These are phyloP conservation scores for Grifola frondosa DNA, from an alignment of 1,284 basidiomycete species.

Conservation along the genomic window DNA sequence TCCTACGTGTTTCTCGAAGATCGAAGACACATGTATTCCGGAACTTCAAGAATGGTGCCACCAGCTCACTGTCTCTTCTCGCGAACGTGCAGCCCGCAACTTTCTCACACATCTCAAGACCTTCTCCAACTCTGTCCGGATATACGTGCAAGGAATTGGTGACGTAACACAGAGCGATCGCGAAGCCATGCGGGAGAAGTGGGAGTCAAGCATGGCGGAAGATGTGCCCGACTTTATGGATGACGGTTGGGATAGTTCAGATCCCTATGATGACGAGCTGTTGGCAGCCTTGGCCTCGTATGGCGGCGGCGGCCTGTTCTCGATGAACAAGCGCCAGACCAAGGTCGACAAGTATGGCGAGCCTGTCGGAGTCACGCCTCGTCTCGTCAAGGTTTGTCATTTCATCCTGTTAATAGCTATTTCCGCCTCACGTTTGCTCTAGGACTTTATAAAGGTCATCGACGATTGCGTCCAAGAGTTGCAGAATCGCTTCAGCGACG, in stretches of 20 bases:
- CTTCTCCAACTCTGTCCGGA: constrained; percentile 47
- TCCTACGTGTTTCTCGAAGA: constrained; percentile 53
- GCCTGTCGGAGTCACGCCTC: constrained; percentile 44
- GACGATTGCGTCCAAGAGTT: constrained; percentile 45
- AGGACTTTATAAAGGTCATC: constrained; percentile 50
- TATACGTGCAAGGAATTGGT: constrained; percentile 49
- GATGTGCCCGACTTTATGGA: constrained; percentile 25
- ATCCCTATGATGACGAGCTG: constrained; percentile 34
- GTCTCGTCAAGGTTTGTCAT: constrained; percentile 43
- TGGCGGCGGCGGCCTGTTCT: constrained; percentile 29
- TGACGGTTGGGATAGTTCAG: constrained; percentile 20
- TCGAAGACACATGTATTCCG: constrained; percentile 56
- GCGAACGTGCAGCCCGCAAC: constrained; percentile 50
- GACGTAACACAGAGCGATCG: constrained; percentile 51
- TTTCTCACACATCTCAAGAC: constrained; percentile 48
- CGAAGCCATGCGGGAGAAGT: constrained; percentile 46
- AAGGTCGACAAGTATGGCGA: constrained; percentile 46
- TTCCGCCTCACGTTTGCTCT: too few species aligned
- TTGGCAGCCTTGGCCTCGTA: constrained; percentile 28
- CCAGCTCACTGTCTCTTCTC: constrained; percentile 49
- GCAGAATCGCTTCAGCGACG: constrained; percentile 49
- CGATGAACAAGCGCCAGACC: constrained; percentile 34
- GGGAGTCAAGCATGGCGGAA: constrained; percentile 43
- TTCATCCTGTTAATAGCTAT: too few species aligned
- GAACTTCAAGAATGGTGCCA: constrained; percentile 61